phyloP scores from a whole-genome alignment of 108 stramenopile genomes.

The Pelagomonas calceolata region DNA sequence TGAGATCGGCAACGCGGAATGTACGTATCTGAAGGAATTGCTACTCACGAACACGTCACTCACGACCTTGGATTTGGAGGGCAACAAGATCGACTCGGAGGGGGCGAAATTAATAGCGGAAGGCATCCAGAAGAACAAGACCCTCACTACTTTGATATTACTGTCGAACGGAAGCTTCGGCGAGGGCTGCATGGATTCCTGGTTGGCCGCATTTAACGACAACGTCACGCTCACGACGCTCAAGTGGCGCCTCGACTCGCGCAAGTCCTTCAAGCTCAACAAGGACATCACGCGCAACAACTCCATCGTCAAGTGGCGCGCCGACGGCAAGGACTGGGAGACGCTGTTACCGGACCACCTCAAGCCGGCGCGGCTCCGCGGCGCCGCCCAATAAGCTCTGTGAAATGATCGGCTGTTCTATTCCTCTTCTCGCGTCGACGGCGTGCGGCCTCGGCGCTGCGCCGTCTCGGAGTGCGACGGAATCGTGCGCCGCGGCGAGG shows the following conservation, averaged over 20 bases:
- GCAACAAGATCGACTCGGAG: background rate
- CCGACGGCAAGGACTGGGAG: background rate
- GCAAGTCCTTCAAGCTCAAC: background rate
- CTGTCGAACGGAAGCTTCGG: background rate
- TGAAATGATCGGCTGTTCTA: no score
- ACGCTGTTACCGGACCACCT: background rate
- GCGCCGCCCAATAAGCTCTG: no score
- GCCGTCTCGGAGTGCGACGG: no score
- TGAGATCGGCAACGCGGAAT: conserved; percentile 5
- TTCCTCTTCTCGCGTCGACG: no score
- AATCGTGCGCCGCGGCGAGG: no score
- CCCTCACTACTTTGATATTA: background rate
- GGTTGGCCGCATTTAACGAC: background rate
- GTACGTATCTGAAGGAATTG: background rate
- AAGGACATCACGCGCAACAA: background rate
- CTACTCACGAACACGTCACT: background rate
- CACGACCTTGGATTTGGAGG: background rate
- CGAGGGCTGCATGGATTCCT: background rate
- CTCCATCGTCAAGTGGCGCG: no score
- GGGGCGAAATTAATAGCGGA: background rate
- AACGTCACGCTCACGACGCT: background rate
- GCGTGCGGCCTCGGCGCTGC: no score
- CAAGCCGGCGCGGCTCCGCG: background rate
- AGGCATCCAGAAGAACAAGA: background rate
- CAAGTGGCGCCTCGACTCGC: background rate